Evolutionary conservation across 2,329 filamentous ascomycete species (phyloP), one percentile per base, ranked within the genome.

Genomic region (Akanthomyces lecanii): DNA sequence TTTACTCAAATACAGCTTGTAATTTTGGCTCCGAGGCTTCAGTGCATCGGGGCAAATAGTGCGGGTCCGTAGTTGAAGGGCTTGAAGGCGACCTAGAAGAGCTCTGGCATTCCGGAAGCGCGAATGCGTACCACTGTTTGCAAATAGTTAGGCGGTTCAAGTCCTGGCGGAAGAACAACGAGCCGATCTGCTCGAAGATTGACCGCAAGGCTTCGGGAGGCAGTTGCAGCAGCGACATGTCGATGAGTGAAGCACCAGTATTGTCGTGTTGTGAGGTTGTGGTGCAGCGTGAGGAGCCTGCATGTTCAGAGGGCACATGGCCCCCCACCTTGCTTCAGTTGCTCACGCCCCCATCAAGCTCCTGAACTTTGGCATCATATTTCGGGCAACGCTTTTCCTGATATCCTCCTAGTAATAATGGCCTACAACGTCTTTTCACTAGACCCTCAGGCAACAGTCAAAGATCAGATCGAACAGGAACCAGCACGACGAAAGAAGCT

Each of bases 101-200:
- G 57, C n/a, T 28, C 65, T 33, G 64, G 47, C 40, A 66, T 30
- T 50, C 45, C 18, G 57, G 62, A 47, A 47, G 66, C 52, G 68
- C 66, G 51, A 65, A 66, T 57, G 64, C 65, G 48, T 66, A 54
- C 67, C 66, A 69, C 30, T 61, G 63, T 47, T 68, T 68, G 64
- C 64, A 65, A 48, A 69, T 44, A 11, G 65, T 63, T 18, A 69
- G 66, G 28, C 66, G 67, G 5, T 53, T 12, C 28, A 65, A 0
- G 36, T 69, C 62, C 48, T 67, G 54, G 1, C 52, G 64, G 45
- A 69, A 69, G 51, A 69, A 68, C 0, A 62, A 60, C 1, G 66
- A 44, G 16, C 52, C 67, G 11, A 69, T 18, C 10, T 63, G 25
- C 16, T 65, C 33, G 44, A 69, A 69, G 23, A 68, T 66, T 40